These are phyloP conservation scores for Coemansia sp. DNA, from an alignment of 192 early-diverging fungal genomes.

Conservation along the genomic window DNA sequence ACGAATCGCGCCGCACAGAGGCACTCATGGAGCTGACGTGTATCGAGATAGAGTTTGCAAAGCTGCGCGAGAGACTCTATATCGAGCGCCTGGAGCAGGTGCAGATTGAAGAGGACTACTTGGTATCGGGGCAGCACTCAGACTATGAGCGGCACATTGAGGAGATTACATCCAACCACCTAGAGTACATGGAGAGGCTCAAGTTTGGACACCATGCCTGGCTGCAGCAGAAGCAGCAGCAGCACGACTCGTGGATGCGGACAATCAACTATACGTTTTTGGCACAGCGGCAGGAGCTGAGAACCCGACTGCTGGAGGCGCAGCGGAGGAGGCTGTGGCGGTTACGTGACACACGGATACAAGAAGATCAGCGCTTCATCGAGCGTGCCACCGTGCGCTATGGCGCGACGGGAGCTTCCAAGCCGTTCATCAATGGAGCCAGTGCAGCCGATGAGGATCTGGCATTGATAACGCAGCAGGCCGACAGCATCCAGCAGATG, in stretches of 20 bases:
- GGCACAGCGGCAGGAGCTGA: slow-evolving; percentile 47
- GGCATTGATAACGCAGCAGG: slow-evolving; percentile 25
- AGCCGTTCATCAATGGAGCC: not conserved
- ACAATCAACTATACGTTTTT: slow-evolving; percentile 44
- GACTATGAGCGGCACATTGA: slow-evolving; percentile 39
- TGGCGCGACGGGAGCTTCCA: not conserved
- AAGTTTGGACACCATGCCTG: slow-evolving; percentile 30
- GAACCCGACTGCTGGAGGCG: slow-evolving; percentile 22
- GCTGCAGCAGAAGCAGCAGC: slow-evolving; percentile 29
- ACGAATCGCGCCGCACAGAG: slow-evolving; percentile 37
- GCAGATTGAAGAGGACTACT: slow-evolving; percentile 40
- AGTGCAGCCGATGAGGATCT: not conserved
- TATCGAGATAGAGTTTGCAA: slow-evolving; percentile 52
- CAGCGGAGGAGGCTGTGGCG: slow-evolving; percentile 41
- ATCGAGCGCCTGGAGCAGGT: slow-evolving; percentile 43
- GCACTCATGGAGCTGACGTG: slow-evolving; percentile 39
- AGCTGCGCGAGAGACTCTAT: slow-evolving; percentile 48
- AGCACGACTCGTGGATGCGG: slow-evolving; percentile 27
- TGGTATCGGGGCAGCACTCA: slow-evolving; percentile 34
- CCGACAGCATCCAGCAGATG: slow-evolving; percentile 11
- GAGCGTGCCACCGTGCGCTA: slow-evolving; percentile 6
- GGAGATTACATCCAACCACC: slow-evolving; percentile 14
- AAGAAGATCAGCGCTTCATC: slow-evolving; percentile 22
- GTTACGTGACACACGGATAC: slow-evolving; percentile 31
- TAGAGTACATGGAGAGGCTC: slow-evolving; percentile 25